Evolutionary conservation across 371 early-diverging fungal species (phyloP).

Genomic region (Thermomucor indicae-seudaticae): DNA sequence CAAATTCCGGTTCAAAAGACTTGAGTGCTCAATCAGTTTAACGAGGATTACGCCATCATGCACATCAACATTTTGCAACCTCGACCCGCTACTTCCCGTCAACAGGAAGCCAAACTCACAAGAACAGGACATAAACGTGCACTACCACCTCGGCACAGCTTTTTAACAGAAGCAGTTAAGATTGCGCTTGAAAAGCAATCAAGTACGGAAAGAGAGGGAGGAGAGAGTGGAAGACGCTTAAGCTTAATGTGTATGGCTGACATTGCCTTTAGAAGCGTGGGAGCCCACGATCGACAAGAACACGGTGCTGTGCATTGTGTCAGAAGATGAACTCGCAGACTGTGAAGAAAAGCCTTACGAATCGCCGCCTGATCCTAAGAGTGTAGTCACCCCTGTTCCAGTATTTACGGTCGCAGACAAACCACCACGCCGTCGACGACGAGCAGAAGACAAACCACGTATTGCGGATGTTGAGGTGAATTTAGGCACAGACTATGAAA

Average conservation of each 20-base stretch:
- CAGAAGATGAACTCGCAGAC: not conserved
- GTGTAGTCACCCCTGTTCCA: not conserved
- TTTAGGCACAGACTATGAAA: not conserved
- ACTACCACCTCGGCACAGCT: constrained; percentile 20
- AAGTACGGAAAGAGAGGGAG: constrained; percentile 3
- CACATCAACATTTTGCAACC: not conserved
- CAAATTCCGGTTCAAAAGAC: not conserved
- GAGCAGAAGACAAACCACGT: not conserved
- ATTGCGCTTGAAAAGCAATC: constrained; percentile 15
- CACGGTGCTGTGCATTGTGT: constrained; percentile 4
- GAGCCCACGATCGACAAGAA: constrained; percentile 3
- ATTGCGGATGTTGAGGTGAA: constrained; percentile 6
- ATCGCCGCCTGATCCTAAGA: not conserved
- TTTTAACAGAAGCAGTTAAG: constrained; percentile 22
- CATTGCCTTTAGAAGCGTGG: not conserved
- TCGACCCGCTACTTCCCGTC: too few relatives aligned
- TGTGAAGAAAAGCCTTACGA: not conserved
- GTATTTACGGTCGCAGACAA: constrained; percentile 1
- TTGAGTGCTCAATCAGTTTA: not conserved
- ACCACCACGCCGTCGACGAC: constrained; percentile 3
- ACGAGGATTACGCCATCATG: not conserved
- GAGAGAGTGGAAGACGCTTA: not conserved
- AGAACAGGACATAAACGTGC: constrained; percentile 18
- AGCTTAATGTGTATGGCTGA: not conserved
- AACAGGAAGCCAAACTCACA: not conserved